These are phyloP conservation scores for Anisodus tanguticus DNA, from an alignment of 257 asterid species.

Conservation along the genomic window DNA sequence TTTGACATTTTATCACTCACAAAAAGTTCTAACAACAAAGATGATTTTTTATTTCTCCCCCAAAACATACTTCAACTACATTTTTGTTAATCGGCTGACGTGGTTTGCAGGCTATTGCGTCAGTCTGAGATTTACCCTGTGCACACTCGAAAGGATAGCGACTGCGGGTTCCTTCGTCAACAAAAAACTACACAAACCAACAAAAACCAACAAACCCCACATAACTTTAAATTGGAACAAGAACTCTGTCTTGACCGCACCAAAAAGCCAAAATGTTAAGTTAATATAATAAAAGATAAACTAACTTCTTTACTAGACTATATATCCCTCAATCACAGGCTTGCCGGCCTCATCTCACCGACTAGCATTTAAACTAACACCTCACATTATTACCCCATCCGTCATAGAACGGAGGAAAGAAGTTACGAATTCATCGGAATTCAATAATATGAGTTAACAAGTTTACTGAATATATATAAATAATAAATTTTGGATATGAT, in stretches of 20 bases:
- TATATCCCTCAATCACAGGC: neutral
- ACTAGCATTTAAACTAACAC: neutral
- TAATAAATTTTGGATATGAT: no score
- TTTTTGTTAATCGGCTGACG: no score
- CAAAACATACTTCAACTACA: neutral
- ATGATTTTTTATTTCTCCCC: neutral
- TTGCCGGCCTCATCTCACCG: neutral
- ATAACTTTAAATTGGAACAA: neutral
- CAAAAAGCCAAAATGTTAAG: constrained; percentile 6
- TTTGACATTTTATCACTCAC: neutral
- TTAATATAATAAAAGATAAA: neutral
- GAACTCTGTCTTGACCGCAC: neutral
- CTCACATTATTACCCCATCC: neutral
- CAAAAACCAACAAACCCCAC: constrained; percentile 8
- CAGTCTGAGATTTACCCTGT: no score
- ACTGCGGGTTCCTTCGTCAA: no score
- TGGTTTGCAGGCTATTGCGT: no score
- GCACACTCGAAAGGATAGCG: no score
- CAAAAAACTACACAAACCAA: neutral
- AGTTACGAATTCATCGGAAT: neutral
- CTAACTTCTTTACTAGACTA: neutral
- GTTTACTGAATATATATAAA: no score
- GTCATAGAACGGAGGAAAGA: neutral
- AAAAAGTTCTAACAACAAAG: neutral
- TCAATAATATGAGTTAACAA: neutral